phyloP scores from a whole-genome alignment of 148 eudicot genomes.

The Rhododendron griersonianum region DNA sequence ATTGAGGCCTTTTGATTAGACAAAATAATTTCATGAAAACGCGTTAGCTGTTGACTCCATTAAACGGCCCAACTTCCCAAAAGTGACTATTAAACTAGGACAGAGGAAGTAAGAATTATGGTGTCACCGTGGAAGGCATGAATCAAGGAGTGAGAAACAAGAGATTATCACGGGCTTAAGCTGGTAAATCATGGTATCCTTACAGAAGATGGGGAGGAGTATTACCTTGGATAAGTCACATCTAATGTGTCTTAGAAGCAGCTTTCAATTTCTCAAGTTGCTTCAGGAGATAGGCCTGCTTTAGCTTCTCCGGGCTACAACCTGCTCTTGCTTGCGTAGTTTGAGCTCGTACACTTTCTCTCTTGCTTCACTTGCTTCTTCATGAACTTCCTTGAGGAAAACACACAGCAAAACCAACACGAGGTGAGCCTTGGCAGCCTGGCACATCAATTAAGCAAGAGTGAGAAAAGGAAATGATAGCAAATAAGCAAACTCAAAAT shows the following conservation, averaged over 20 bases:
- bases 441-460: background rate
- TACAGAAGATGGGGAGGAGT: background rate
- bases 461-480: background rate
- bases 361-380: slow-evolving; percentile 77
- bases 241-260: slow-evolving; percentile 46
- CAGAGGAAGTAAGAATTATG: background rate
- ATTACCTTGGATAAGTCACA: slow-evolving; percentile 10
- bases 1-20: background rate
- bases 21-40: background rate
- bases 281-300: slow-evolving; percentile 75
- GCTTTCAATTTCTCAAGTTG: slow-evolving; percentile 77
- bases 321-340: slow-evolving; percentile 72
- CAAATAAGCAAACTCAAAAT: background rate
- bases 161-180: background rate
- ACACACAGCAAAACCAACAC: background rate
- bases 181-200: background rate
- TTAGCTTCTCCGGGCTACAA: slow-evolving; percentile 74
- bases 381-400: slow-evolving; percentile 78
- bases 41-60: background rate
- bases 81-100: background rate
- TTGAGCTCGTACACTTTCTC: slow-evolving; percentile 74
- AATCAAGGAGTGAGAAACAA: background rate
- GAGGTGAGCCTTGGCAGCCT: background rate
- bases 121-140: background rate
- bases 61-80: background rate